phyloP scores from a whole-genome alignment of 306 rosid genomes.

The Medicago arabica region DNA sequence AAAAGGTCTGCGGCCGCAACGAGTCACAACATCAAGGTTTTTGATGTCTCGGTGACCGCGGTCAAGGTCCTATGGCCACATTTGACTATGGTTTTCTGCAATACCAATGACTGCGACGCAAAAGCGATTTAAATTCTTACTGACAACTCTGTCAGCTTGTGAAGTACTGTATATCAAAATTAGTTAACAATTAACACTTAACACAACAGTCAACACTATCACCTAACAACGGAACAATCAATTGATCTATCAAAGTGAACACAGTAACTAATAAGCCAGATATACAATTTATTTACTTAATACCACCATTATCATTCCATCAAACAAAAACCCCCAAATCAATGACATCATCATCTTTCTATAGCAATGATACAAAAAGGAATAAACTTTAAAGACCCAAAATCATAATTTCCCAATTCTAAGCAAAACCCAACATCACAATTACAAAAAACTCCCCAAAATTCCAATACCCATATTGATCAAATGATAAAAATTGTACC shows the following conservation, averaged over 20 bases:
- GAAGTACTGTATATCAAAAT: not conserved
- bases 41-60: not conserved
- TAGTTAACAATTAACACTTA: not conserved
- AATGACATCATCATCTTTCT: not conserved
- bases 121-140: not conserved
- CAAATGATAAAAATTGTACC: conserved; percentile 43
- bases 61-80: no score
- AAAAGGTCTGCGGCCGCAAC: not conserved
- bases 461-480: not conserved
- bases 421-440: conserved; percentile 11
- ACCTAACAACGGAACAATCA: conserved; percentile 4
- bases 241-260: not conserved
- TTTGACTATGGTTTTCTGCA: no score
- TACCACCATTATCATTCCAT: not conserved
- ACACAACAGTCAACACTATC: conserved; percentile 34
- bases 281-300: not conserved
- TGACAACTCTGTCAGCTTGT: not conserved
- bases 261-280: no score
- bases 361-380: conserved; percentile 14
- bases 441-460: not conserved
- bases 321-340: conserved; percentile 26
- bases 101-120: no score
- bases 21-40: not conserved
- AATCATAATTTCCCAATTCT: conserved; percentile 1
- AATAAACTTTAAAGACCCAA: conserved; percentile 35